A percentile compares a stretch with the other conserved stretches of the same genome.
Conservation (phyloP, 1,284 basidiomycete species). For the Kwoniella shivajii region DNA sequence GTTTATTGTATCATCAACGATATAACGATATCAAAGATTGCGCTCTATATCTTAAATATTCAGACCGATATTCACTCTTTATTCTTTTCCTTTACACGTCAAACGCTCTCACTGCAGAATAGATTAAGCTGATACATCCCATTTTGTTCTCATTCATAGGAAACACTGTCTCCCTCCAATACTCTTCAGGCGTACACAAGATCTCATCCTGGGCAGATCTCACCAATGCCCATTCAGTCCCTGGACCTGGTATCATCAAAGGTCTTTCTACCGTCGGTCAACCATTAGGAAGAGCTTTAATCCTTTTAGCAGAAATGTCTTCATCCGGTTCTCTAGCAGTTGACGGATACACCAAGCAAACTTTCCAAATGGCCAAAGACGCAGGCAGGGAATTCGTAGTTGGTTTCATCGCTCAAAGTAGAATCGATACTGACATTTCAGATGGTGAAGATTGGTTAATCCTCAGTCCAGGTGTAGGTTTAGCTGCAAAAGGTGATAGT, state of each 20-base stretch:
- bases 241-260: conserved; percentile 88
- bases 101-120: too few relatives aligned
- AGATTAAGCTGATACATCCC: background rate
- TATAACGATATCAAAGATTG: too few relatives aligned
- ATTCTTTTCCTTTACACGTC: too few relatives aligned
- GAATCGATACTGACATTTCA: conserved; percentile 64
- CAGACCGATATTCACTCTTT: too few relatives aligned
- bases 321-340: conserved; percentile 82
- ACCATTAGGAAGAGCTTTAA: conserved; percentile 79
- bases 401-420: conserved; percentile 89
- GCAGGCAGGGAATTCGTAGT: conserved; percentile 81
- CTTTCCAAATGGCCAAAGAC: conserved; percentile 79
- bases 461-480: conserved; percentile 88
- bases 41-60: too few relatives aligned
- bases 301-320: conserved; percentile 97
- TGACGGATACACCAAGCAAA: conserved; percentile 80
- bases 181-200: conserved; percentile 88
- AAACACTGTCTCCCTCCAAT: conserved; percentile 94
- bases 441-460: conserved; percentile 80
- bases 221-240: conserved; percentile 94
- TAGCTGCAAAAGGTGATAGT: conserved; percentile 78
- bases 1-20: too few relatives aligned
- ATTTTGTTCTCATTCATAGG: conserved; percentile 59
- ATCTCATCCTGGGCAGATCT: conserved; percentile 97
- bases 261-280: conserved; percentile 85